Base-by-base conservation (phyloP, 2,329 filamentous ascomycete genomes). In the Endoconidiophora laricicola region DNA sequence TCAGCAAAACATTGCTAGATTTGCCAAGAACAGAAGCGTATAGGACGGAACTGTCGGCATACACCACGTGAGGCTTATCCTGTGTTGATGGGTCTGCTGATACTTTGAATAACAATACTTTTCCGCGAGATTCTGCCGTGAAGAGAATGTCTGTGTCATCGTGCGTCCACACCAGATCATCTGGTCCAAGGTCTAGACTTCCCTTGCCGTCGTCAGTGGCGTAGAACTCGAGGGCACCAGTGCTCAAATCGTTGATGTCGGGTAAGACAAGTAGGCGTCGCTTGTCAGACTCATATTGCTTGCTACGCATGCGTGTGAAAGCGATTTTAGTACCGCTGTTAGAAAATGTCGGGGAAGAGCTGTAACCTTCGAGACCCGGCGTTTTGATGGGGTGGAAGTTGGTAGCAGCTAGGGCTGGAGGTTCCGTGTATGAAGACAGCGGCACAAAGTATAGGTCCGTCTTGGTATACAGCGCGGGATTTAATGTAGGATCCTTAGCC, bases 231-330 rank as follows among this genome's bases (percentile, higher is more conserved):
- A 77, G 69, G 10, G 79, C 72, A 9, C 26, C 26, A 52, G 73
- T 72, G 53, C 66, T 67, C 7, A 78, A 64, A 53, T 79, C 71
- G 12, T 61, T 62, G 45, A 84, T 66, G 56, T 85, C 72, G 1
- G 76, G 72, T 5, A 85, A 62, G 2, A 86, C 65, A 54, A 87
- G 65, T 3, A 86, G 66, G 42, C 79, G 73, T 42, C 81, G 73
- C 62, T 83, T 83, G 66, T 94, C 86, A 14, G 81, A 76, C 63
- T 95, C 87, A 61, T 94, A 94, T 53, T 81, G 78, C 47, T 76
- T 71, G 50, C 73, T 73, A 55, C 75, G 73, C 87, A 93, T 94
- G 54, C 83, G 78, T 26, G 85, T 70, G 61, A 93, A 94, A 1
- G 78, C 85, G 23, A 90, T 68, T 53, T 74, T 73, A 36, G 70